Evolutionary conservation across 805 yeast species (phyloP), one percentile per base, ranked within the genome.

Genomic region (Candida piceae): DNA sequence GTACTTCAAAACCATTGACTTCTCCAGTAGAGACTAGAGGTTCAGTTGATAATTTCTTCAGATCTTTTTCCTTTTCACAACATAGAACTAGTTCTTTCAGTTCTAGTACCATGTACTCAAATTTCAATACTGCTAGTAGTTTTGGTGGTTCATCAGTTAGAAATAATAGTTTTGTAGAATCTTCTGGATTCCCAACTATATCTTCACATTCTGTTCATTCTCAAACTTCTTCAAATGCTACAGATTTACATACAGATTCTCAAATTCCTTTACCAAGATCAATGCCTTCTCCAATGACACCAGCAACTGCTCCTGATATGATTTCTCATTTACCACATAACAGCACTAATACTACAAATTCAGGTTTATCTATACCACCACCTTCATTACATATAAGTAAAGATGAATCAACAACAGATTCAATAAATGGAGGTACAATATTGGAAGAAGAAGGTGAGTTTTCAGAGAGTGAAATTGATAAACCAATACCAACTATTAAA

Each of bases 1-100:
- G 30, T 16, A 8, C 59, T 9, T 72, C 78, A 13, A 71, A 72
- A 53, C 79, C 78, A 13, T 52, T 74, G 30, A 65, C 70, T 7
- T 63, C 70, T 2, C 72, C 74, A 5, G 52, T 69, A 13, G 57
- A 66, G 17, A 52, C 62, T 5, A 47, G 38, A n/a, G 53, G 60
- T 18, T 52, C 61, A 4, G 60, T 60, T 23, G 62, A 60, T 38
- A 52, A 57, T 40, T 60, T 60, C 32, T 60, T 60, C 42, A 45
- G 61, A 28, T 60, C 65, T 0, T 60, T 60, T 37, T 60, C 65
- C 6, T 58, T 60, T 32, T 50, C 61, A 8, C 57, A 53, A 34
- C 42, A 43, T 21, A 35, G 56, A 30, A 30, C 45, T 5, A 38
- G 49, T 13, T 52, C 57, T 1, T 22, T 34, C 12, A 34, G 48